Conservation (phyloP, 192 early-diverging fungal genomes). For the Entomortierella parvispora region DNA sequence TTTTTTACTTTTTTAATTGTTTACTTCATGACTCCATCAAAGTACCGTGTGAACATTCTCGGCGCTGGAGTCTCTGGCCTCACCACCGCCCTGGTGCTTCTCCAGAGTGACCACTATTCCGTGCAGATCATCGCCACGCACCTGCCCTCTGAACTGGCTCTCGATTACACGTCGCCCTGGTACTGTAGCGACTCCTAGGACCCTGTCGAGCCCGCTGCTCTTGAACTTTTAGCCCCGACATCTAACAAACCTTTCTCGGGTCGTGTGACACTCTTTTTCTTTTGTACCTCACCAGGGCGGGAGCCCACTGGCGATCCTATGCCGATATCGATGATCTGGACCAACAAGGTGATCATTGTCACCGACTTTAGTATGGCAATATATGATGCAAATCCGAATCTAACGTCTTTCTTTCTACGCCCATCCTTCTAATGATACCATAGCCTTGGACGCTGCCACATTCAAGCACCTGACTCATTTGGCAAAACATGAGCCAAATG, state of each 20-base stretch:
- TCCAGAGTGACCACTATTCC: constrained; percentile 56
- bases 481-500: constrained; percentile 42
- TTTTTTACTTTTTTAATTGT: neutral
- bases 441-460: constrained; percentile 52
- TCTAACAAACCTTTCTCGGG: neutral
- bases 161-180: constrained; percentile 66
- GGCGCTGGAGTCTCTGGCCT: constrained; percentile 83
- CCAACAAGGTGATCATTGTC: constrained; percentile 54
- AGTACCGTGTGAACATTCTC: constrained; percentile 60
- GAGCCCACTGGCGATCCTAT: constrained; percentile 60
- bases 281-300: constrained; percentile 38
- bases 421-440: neutral
- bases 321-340: constrained; percentile 53
- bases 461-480: constrained; percentile 51
- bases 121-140: constrained; percentile 72
- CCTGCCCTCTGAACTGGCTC: constrained; percentile 59
- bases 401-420: neutral
- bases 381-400: neutral
- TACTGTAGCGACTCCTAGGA: no score
- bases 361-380: neutral
- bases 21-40: constrained; percentile 8
- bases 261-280: neutral
- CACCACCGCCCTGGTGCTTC: constrained; percentile 73
- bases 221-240: neutral
- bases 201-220: neutral